Evolutionary conservation across 202 grass and related monocot genomes (phyloP), one percentile per base, ranked within the genome.

Genomic region (Dendrocalamus latiflorus): DNA sequence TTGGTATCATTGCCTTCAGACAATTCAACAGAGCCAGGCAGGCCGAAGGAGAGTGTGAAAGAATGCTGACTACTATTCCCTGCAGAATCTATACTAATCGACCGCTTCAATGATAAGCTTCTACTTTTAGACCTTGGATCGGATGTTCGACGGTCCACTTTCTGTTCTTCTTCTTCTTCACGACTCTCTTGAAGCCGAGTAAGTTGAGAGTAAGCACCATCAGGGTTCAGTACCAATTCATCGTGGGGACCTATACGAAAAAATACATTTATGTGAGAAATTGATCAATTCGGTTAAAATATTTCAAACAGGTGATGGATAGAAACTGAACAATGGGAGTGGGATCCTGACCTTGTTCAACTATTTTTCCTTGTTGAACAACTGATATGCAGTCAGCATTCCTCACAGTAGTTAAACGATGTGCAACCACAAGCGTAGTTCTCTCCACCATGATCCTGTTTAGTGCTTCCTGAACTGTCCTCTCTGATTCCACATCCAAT

Each of bases 401-500:
- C 75, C 89, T 93, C 42, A 92, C 85, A 37, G 91, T 97, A 74
- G 87, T 93, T 56, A 97, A 69, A 75, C 94, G 94, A 70, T 97
- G 94, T 18, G 94, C 94, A 72, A 97, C 91, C 57, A 97, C 76
- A 71, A 97, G 83, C 39, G 94, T 97, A 68, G 94, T 97, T 86
- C 89, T 91, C 26, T 94, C 72, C 76, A 88, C 41, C 94, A 94
- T 94, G 72, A 97, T 86, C 81, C 91, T 93, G 55, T 86, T 94
- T 18, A 97, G 66, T 80, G 94, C 91, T 38, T 92, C 94, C 74
- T 97, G 94, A 77, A 97, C 91, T 84, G 94, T 88, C 54, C 91
- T 69, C 77, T 97, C 94, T 3, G 91, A 97, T 74, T 92, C 94
- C 24, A 91, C 85, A 86, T 97, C 94, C 70, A 97, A 47, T 72